Base-by-base conservation (phyloP, 2,329 filamentous ascomycete species). In the Ascochyta clinopodiicola region DNA sequence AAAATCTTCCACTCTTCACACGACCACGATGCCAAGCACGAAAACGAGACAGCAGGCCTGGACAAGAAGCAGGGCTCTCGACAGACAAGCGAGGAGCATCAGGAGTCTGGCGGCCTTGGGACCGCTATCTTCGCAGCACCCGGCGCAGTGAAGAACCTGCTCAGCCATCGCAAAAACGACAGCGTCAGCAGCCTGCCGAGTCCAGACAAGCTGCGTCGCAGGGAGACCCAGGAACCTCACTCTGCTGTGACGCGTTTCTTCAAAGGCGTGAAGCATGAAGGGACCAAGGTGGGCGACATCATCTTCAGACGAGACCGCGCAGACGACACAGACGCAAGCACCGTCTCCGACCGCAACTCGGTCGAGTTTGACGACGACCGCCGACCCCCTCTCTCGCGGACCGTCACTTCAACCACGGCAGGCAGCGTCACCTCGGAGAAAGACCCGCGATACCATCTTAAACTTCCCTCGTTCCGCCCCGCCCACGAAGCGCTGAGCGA, bases 171-270 rank as follows among this genome's bases (percentile, higher is more conserved):
- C 44, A 76, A 72, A 43, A 75, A 72, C 37, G 68, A 80, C 13
- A 77, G 75, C 56, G 62, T 74, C 24, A 71, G 62, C 39, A 75
- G 71, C 48, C 56, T 75, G 21, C 56, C 60, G 9, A 71, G 70
- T 21, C 69, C 67, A 6, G 68, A 72, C 17, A 68, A 67, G 27
- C 50, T 61, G 35, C 56, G 58, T 50, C 58, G 68, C 37, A 73
- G 63, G 43, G 72, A 77, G 2, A 60, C 78, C 78, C 40, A 79
- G 80, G 77, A 80, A 35, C 71, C 75, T 5, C 67, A 71, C 35
- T 85, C 84, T 9, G 86, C 84, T 32, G 80, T 92, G 8, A 85
- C 88, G 37, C 86, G 88, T 6, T 88, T 96, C 43, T 89, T 96
- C 76, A 94, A 92, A 76, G 88, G 87, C 27, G 84, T 96, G 2